phyloP scores from a whole-genome alignment of 441 rosid species.

The Euphorbia celastroides region DNA sequence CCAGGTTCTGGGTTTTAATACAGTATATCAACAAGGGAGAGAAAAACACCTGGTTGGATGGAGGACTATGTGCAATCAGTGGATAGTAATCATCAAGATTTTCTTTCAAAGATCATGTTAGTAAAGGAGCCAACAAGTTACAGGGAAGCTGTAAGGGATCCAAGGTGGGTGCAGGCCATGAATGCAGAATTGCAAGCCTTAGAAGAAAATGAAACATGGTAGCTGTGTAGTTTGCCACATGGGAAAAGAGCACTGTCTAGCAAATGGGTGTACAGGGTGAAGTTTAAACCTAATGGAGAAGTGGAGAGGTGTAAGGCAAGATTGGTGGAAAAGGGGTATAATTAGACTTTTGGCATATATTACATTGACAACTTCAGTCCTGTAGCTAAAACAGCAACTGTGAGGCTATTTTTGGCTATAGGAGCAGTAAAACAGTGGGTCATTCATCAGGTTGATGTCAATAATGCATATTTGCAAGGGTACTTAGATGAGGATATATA shows the following conservation, averaged over 20 bases:
- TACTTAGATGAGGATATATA: too few species aligned
- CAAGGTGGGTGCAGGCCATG: background rate
- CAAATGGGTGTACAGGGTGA: background rate
- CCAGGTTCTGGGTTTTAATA: too few species aligned
- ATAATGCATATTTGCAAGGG: too few species aligned
- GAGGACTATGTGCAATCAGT: background rate
- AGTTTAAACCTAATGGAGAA: background rate
- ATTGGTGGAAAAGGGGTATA: background rate
- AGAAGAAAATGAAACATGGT: background rate
- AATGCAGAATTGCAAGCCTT: background rate
- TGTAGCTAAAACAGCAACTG: too few species aligned
- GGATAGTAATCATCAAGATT: too few species aligned
- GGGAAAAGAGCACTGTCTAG: background rate
- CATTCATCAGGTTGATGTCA: too few species aligned
- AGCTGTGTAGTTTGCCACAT: background rate
- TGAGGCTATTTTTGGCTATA: too few species aligned
- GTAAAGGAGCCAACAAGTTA: background rate
- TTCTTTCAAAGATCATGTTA: too few species aligned
- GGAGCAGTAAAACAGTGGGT: too few species aligned
- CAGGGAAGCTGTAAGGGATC: background rate
- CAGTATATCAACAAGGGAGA: background rate
- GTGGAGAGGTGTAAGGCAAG: background rate
- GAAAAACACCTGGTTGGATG: background rate
- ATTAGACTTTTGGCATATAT: too few species aligned
- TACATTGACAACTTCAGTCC: too few species aligned